Conservation (phyloP, 2,329 filamentous ascomycete genomes). For the Zasmidium cellare region DNA sequence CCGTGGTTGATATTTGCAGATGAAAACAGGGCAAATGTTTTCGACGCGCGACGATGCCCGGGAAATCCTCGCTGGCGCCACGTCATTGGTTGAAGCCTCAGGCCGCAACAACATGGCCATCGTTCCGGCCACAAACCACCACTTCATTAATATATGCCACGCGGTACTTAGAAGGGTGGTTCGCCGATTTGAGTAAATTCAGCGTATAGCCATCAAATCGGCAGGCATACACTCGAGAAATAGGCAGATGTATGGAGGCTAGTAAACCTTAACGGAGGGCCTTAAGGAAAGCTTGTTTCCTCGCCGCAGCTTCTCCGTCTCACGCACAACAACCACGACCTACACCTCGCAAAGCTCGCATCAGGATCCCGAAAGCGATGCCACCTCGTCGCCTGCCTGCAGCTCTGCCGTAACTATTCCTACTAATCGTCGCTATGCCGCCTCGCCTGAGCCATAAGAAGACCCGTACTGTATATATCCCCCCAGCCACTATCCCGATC, state of each 20-base stretch:
- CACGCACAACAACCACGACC: too few species aligned
- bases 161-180: too few species aligned
- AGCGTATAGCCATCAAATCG: too few species aligned
- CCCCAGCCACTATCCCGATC: not conserved
- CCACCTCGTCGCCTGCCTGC: not conserved
- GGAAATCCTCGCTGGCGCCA: not conserved
- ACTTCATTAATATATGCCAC: too few species aligned
- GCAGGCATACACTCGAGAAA: too few species aligned
- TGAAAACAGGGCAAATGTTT: not conserved
- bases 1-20: not conserved
- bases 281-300: too few species aligned
- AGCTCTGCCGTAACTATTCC: not conserved
- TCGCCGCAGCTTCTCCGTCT: too few species aligned
- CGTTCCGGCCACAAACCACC: too few species aligned
- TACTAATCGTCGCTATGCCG: conserved; percentile 5
- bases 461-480: conserved; percentile 12
- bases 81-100: not conserved
- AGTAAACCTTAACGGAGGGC: too few species aligned
- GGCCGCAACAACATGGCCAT: too few species aligned
- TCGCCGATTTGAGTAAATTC: too few species aligned
- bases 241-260: too few species aligned
- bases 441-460: conserved; percentile 18
- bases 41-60: not conserved
- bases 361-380: not conserved
- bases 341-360: not conserved